Conservation (phyloP, 139 green algal genomes). For the Chlamydomonas asymmetrica region DNA sequence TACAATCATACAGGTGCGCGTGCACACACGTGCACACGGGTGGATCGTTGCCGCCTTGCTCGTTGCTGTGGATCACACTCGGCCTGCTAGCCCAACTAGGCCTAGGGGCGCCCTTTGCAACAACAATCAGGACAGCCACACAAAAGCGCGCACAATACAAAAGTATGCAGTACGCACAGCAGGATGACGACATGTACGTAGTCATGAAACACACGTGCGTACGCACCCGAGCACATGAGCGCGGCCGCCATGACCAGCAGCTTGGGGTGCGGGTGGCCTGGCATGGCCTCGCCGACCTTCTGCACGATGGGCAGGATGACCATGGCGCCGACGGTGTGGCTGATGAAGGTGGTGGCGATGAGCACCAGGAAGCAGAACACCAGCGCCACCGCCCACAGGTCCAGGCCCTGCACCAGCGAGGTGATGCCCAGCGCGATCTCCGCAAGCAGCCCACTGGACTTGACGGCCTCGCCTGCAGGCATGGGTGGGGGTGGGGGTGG, state of each 20-base stretch:
- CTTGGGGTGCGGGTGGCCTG: slow-evolving; percentile 47
- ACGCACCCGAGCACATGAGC: slow-evolving; percentile 68
- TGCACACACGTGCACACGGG: neutral
- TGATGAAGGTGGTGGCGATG: slow-evolving; percentile 71
- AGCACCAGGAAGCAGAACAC: slow-evolving; percentile 69
- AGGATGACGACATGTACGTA: too few relatives aligned
- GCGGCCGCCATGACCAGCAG: slow-evolving; percentile 73
- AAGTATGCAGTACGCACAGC: too few relatives aligned
- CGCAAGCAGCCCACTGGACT: slow-evolving; percentile 49
- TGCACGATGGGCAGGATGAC: slow-evolving; percentile 81
- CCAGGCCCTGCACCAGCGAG: slow-evolving; percentile 28
- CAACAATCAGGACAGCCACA: too few relatives aligned
- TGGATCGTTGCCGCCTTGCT: too few relatives aligned
- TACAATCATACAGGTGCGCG: neutral
- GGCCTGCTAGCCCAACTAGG: too few relatives aligned
- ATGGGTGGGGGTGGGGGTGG: neutral
- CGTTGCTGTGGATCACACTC: too few relatives aligned
- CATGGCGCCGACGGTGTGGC: slow-evolving; percentile 77
- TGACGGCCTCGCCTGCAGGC: slow-evolving; percentile 51
- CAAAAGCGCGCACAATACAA: too few relatives aligned
- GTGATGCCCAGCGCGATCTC: slow-evolving; percentile 40
- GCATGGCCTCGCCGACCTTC: slow-evolving; percentile 60
- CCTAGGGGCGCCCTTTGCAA: too few relatives aligned
- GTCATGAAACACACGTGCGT: too few relatives aligned
- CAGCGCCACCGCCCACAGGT: slow-evolving; percentile 43